Evolutionary conservation across 345 rosid species (phyloP), one percentile per base, ranked within the genome.

Genomic region (Rhizophora apiculata): DNA sequence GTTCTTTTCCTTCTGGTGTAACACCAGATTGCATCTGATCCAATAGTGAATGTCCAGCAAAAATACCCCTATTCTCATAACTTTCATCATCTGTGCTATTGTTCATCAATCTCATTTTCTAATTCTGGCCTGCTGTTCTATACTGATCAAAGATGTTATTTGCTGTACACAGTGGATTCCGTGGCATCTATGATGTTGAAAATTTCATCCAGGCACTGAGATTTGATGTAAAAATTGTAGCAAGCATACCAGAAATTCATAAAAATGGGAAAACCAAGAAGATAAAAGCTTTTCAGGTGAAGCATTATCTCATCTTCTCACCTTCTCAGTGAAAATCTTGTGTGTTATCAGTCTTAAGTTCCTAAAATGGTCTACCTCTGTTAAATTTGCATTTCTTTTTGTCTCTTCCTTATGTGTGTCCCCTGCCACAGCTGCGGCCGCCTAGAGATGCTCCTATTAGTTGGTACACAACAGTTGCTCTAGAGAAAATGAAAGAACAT

Each of bases 121-220:
- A 22, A 55, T 55, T 55, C 15, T 1, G 30, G 16, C 24, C 24
- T 55, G 29, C 24, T 55, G 30, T 21, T 55, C 60, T 55, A 5
- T 9, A 9, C 60, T 55, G 60, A 55, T 24, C 6, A 10, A 55
- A 10, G 43, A 57, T 32, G 34, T 22, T 6, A 20, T 64, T 65
- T 74, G 43, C 68, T 65, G 18, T 68, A 21, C 67, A 7, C 83
- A 96, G 98, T 83, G 99, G 98, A 60, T 96, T 96, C 82, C 95
- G 82, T 64, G 97, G 99, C 65, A 86, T 96, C 77, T 92, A 96
- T 74, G 99, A 96, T 39, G 98, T 92, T 64, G 98, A 90, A 59
- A 92, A 90, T 81, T 92, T 96, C 85, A 86, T 92, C 75, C 85
- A 82, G 79, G 78, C 93, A 20, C 77, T 95, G 76, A 92, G 82